phyloP scores from a whole-genome alignment of 305 asterid genomes.

The Lippia alba region DNA sequence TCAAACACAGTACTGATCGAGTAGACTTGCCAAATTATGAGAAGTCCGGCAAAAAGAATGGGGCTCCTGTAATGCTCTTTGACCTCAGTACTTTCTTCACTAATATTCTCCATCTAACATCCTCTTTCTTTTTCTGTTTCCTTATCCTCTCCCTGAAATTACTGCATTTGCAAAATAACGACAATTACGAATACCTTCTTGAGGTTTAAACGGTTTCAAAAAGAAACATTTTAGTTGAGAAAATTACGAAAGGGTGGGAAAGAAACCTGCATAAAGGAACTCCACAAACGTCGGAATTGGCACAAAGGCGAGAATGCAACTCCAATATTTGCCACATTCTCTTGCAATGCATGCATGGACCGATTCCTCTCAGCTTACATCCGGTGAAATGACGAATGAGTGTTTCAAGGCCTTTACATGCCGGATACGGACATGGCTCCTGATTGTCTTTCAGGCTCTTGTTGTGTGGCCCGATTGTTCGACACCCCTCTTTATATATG shows the following conservation, averaged over 20 bases:
- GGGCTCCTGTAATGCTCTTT: conserved; percentile 81
- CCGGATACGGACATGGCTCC: conserved; percentile 62
- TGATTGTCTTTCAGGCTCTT: conserved; percentile 52
- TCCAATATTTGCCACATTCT: conserved; percentile 89
- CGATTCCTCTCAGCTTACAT: conserved; percentile 71
- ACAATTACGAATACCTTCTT: no score
- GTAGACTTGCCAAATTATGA: conserved; percentile 14
- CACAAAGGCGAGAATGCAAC: conserved; percentile 84
- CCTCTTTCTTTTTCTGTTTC: conserved; percentile 73
- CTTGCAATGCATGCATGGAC: conserved; percentile 89
- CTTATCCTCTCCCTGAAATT: conserved; percentile 68
- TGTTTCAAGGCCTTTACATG: conserved; percentile 78
- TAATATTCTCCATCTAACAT: conserved; percentile 79
- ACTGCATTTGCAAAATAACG: conserved; percentile 41
- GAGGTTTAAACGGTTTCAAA: no score
- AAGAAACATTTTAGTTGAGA: no score
- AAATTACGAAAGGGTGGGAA: neutral
- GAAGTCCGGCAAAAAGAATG: conserved; percentile 69
- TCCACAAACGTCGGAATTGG: conserved; percentile 58
- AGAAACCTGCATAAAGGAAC: conserved; percentile 85
- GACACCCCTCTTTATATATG: conserved; percentile 86
- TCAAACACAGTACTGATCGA: neutral
- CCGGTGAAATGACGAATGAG: conserved; percentile 87
- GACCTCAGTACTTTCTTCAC: conserved; percentile 88
- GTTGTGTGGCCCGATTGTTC: conserved; percentile 81